Evolutionary conservation across 306 rosid genomes (phyloP).

Genomic region (Citrullus colocynthis): DNA sequence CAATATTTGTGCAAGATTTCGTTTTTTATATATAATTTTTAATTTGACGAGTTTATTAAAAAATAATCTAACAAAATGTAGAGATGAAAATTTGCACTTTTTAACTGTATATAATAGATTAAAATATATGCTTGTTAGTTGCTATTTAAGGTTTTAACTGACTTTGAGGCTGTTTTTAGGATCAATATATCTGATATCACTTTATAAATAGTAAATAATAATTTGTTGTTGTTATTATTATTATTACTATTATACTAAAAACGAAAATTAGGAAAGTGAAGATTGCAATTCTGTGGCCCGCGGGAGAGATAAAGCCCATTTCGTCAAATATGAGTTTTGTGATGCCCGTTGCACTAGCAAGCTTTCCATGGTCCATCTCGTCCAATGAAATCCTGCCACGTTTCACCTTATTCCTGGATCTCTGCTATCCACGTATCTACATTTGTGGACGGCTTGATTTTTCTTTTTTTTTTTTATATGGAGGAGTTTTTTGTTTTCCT

Average conservation of each 20-base stretch:
- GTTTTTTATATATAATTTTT: too few species aligned
- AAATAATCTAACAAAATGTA: too few species aligned
- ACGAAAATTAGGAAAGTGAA: not conserved
- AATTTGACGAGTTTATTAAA: too few species aligned
- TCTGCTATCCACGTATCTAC: not conserved
- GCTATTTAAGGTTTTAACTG: too few species aligned
- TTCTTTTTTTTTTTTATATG: not conserved
- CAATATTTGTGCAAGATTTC: too few species aligned
- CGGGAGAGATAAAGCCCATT: conserved; percentile 4
- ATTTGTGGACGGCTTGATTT: not conserved
- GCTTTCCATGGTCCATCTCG: not conserved
- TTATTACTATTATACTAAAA: too few species aligned
- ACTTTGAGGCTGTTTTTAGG: not conserved
- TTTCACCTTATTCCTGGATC: not conserved
- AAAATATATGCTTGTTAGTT: too few species aligned
- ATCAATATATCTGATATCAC: not conserved
- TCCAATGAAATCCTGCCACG: not conserved
- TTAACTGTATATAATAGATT: too few species aligned
- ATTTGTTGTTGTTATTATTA: too few species aligned
- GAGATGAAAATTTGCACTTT: too few species aligned
- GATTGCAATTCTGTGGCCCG: conserved; percentile 1
- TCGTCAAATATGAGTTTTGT: not conserved
- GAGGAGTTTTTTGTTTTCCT: too few species aligned
- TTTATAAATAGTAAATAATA: not conserved
- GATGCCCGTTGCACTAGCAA: not conserved